Conservation (phyloP, 805 yeast genomes). For the Candida manassasensis region DNA sequence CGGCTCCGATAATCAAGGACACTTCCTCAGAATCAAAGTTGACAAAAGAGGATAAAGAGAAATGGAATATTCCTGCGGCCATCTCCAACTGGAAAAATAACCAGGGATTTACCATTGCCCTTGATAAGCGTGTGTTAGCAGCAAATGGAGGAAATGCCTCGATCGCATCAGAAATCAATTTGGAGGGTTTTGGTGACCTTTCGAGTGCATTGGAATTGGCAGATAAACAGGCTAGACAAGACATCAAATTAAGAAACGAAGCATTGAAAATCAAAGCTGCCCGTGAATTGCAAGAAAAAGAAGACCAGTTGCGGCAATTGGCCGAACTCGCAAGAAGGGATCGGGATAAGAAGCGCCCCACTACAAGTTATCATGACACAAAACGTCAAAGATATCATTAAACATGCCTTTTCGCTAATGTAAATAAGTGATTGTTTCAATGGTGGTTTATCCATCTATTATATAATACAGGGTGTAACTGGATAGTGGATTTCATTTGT, state of each 20-base stretch:
- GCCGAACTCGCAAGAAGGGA: constrained; percentile 23
- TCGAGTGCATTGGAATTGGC: constrained; percentile 72
- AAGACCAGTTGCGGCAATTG: constrained; percentile 22
- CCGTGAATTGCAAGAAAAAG: constrained; percentile 26
- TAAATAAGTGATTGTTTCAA: background rate
- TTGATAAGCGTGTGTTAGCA: constrained; percentile 68
- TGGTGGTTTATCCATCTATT: too few relatives aligned
- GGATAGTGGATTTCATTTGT: too few relatives aligned
- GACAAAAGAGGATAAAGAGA: constrained; percentile 66
- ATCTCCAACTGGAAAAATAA: constrained; percentile 95
- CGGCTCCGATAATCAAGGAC: constrained; percentile 63
- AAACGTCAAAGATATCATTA: constrained; percentile 11
- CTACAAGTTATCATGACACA: constrained; percentile 5
- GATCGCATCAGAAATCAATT: constrained; percentile 33
- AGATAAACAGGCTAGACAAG: constrained; percentile 27
- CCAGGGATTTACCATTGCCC: constrained; percentile 76
- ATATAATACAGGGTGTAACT: too few relatives aligned
- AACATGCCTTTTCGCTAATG: background rate
- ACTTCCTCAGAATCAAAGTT: constrained; percentile 40
- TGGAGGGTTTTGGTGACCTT: constrained; percentile 56
- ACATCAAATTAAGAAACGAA: constrained; percentile 21
- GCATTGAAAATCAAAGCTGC: constrained; percentile 19
- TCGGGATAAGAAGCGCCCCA: constrained; percentile 10
- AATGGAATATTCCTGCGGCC: constrained; percentile 88
- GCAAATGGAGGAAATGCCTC: constrained; percentile 31